phyloP scores from a whole-genome alignment of 2,329 filamentous ascomycete genomes.

The Penicillium polonicum region DNA sequence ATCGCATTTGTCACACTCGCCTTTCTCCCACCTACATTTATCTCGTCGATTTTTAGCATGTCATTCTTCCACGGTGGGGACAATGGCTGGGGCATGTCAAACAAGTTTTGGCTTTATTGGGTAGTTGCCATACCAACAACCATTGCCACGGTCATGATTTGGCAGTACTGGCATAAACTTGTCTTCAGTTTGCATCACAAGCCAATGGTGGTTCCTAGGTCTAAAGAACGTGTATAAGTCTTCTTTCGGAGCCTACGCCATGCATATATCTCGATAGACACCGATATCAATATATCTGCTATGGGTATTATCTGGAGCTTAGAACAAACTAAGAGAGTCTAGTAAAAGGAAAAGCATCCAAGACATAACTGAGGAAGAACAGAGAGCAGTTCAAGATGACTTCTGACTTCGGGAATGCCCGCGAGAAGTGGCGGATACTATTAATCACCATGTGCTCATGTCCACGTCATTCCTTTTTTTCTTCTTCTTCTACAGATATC shows the following conservation, averaged over 20 bases:
- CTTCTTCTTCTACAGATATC: not conserved
- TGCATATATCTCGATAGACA: too few relatives aligned
- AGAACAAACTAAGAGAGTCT: not conserved
- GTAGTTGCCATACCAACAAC: not conserved
- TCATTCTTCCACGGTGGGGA: not conserved
- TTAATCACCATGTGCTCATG: constrained; percentile 5
- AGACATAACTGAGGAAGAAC: not conserved
- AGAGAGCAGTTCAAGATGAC: not conserved
- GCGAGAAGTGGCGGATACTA: not conserved
- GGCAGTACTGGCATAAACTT: not conserved
- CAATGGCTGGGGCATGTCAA: not conserved
- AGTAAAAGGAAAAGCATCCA: not conserved
- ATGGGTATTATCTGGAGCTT: too few relatives aligned
- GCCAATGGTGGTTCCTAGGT: not conserved
- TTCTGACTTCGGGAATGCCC: not conserved
- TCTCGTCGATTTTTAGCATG: not conserved
- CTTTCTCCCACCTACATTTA: not conserved
- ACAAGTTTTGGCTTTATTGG: not conserved
- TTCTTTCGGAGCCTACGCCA: too few relatives aligned
- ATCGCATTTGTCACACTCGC: not conserved
- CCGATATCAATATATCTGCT: too few relatives aligned
- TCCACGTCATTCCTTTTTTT: constrained; percentile 2
- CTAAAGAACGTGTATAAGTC: not conserved
- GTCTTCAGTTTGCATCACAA: not conserved
- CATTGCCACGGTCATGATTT: not conserved